Conservation (phyloP, 345 rosid species). For the Lepidium sativum region DNA sequence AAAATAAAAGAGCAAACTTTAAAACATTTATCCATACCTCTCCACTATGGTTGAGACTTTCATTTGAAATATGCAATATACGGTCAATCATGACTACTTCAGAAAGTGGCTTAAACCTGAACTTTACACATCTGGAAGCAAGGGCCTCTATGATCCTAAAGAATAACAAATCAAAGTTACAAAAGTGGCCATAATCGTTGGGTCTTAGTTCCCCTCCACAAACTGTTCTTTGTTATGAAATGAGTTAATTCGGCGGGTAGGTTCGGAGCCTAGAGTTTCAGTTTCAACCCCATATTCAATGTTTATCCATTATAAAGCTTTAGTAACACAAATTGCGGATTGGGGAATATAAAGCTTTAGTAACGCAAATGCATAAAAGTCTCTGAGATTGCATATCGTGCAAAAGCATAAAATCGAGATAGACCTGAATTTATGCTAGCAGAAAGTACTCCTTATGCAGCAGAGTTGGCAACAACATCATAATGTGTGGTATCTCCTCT, state of each 20-base stretch:
- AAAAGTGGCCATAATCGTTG: conserved; percentile 2
- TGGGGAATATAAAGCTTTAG: not conserved
- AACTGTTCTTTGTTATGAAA: not conserved
- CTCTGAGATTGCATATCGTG: no score
- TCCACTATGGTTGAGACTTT: conserved; percentile 57
- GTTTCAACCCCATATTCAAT: no score
- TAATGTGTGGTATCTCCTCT: conserved; percentile 87
- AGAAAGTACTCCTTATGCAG: conserved; percentile 96
- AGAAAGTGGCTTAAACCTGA: conserved; percentile 94
- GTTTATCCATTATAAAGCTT: no score
- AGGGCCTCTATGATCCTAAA: conserved; percentile 91
- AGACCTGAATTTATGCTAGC: conserved; percentile 89
- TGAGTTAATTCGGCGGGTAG: not conserved
- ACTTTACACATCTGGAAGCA: conserved; percentile 98
- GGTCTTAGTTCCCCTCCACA: not conserved
- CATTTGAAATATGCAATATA: conserved; percentile 70
- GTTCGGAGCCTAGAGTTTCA: no score
- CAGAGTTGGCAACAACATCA: conserved; percentile 95
- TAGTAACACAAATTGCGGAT: no score
- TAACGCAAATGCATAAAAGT: not conserved
- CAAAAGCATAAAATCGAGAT: not conserved
- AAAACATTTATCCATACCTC: conserved; percentile 44
- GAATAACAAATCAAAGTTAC: conserved; percentile 13
- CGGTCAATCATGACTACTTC: conserved; percentile 85
- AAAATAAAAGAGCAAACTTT: conserved; percentile 3